These are phyloP conservation scores for Hymenoscyphus fructigenus DNA, from an alignment of 2,329 filamentous ascomycete species.

Conservation along the genomic window DNA sequence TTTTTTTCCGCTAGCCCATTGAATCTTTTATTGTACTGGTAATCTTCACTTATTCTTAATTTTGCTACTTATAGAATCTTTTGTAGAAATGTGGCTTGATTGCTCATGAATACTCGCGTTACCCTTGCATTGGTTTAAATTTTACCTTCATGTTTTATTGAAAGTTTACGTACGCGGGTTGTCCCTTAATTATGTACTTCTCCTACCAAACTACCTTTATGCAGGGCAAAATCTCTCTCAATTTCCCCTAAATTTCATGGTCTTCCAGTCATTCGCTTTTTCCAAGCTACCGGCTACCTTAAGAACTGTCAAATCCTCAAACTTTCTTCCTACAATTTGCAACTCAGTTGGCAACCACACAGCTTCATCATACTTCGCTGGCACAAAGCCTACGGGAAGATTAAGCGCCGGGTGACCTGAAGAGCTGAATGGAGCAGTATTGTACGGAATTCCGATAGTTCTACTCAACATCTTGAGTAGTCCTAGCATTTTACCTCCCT, in stretches of 20 bases:
- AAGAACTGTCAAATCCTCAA: constrained; percentile 49
- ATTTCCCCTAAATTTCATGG: constrained; percentile 6
- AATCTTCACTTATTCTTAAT: no score
- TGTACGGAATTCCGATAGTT: constrained; percentile 54
- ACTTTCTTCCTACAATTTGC: constrained; percentile 54
- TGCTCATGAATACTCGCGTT: no score
- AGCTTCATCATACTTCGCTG: constrained; percentile 40
- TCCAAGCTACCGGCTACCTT: constrained; percentile 48
- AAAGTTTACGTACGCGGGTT: no score
- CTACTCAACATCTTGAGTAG: constrained; percentile 23
- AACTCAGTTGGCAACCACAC: constrained; percentile 51
- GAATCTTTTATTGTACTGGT: no score
- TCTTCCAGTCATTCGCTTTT: constrained; percentile 45
- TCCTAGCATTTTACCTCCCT: constrained; percentile 17
- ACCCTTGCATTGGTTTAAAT: no score
- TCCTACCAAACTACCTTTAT: no score
- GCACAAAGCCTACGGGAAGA: constrained; percentile 49
- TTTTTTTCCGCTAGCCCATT: no score
- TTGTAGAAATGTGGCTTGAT: no score
- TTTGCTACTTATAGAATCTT: no score
- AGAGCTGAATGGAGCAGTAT: constrained; percentile 57
- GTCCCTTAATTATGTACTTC: no score
- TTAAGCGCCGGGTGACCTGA: constrained; percentile 56
- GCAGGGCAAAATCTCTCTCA: no score
- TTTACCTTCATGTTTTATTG: no score